These are phyloP conservation scores for Mayamaea pseudoterrestris DNA, from an alignment of 108 stramenopile genomes.

Conservation along the genomic window DNA sequence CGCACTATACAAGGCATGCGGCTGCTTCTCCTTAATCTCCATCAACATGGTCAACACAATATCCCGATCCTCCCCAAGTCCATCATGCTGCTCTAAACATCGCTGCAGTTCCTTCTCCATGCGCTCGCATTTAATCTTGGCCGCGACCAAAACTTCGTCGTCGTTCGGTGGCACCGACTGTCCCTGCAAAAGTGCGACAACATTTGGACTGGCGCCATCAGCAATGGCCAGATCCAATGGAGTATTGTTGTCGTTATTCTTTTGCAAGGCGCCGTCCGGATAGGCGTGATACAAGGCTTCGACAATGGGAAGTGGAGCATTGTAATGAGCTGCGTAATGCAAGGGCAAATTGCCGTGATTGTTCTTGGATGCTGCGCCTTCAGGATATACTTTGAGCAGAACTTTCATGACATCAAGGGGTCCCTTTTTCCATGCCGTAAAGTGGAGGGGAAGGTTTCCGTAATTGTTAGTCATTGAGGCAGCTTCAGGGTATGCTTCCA, in stretches of 20 bases:
- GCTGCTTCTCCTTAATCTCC: slow-evolving; percentile 65
- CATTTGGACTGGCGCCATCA: slow-evolving; percentile 69
- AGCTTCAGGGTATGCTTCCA: slow-evolving; percentile 79
- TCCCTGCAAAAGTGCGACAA: slow-evolving; percentile 72
- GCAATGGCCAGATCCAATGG: slow-evolving; percentile 79
- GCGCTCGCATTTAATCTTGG: slow-evolving; percentile 58
- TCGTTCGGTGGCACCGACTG: slow-evolving; percentile 69
- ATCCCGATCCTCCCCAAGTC: slow-evolving; percentile 61
- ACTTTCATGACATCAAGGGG: slow-evolving; percentile 73
- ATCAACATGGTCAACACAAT: slow-evolving; percentile 51
- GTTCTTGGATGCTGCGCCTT: slow-evolving; percentile 80
- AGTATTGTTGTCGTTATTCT: slow-evolving; percentile 82
- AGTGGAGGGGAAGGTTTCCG: slow-evolving; percentile 71
- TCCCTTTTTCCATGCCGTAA: slow-evolving; percentile 86
- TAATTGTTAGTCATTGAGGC: slow-evolving; percentile 80
- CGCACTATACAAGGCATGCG: slow-evolving; percentile 70
- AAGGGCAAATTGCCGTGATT: slow-evolving; percentile 78
- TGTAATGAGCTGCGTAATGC: slow-evolving; percentile 81
- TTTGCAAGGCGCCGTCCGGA: slow-evolving; percentile 68
- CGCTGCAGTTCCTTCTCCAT: slow-evolving; percentile 71
- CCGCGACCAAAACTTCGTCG: slow-evolving; percentile 56
- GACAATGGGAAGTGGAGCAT: slow-evolving; percentile 74
- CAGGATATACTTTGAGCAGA: slow-evolving; percentile 62
- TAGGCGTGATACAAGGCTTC: slow-evolving; percentile 75
- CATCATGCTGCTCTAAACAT: slow-evolving; percentile 39